A percentile compares a stretch with the other conserved stretches of the same genome.
Evolutionary conservation across 2,329 filamentous ascomycete genomes (phyloP).

Genomic region (Coniochaeta sp.): DNA sequence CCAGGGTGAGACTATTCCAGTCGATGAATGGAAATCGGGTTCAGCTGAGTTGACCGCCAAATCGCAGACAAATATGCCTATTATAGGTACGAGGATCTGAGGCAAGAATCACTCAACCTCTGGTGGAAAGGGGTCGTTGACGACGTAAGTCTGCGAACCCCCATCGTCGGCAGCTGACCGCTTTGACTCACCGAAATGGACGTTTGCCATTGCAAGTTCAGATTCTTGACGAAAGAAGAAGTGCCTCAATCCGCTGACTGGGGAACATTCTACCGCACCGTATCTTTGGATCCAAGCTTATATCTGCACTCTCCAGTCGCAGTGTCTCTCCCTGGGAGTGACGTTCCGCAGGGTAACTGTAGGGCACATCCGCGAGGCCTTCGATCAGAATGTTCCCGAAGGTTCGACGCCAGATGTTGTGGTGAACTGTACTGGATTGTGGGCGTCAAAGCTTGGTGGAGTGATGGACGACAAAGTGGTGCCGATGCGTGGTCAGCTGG

Average conservation of each 20-base stretch:
- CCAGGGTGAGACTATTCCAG: too few species aligned
- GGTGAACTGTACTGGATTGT: not conserved
- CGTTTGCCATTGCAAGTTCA: not conserved
- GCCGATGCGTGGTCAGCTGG: not conserved
- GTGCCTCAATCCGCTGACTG: not conserved
- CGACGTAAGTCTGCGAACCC: not conserved
- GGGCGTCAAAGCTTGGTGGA: not conserved
- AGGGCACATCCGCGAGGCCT: not conserved
- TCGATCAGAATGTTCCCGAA: not conserved
- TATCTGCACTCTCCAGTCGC: not conserved
- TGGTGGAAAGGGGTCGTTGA: not conserved
- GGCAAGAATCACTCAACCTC: not conserved
- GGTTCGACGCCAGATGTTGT: not conserved
- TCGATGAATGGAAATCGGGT: too few species aligned
- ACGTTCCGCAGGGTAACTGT: not conserved
- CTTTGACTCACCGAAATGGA: not conserved
- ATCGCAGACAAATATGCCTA: not conserved
- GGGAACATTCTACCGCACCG: constrained; percentile 1
- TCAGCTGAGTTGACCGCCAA: too few species aligned
- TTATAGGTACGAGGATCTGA: not conserved
- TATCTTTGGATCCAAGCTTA: not conserved
- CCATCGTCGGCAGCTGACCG: not conserved
- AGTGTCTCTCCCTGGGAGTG: not conserved
- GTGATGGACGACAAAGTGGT: not conserved
- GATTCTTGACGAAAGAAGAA: not conserved